Percentiles rank a stretch among this genome's conserved stretches.
Evolutionary conservation across 2,329 filamentous ascomycete species (phyloP).

Genomic region (Didymella pinodella): DNA sequence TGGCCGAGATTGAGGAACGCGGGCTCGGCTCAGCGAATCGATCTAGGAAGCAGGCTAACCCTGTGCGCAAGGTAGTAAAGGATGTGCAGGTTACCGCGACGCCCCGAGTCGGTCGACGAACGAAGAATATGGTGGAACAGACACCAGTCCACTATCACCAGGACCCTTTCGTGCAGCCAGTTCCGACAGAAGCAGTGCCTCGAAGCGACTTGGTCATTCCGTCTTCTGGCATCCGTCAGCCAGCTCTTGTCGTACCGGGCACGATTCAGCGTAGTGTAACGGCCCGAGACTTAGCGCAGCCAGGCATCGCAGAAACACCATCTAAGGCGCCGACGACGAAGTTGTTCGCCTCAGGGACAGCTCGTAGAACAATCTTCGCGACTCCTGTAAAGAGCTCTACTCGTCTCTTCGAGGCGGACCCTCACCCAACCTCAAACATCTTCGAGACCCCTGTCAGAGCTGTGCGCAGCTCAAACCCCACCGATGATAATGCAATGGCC

Average conservation of each 20-base stretch:
- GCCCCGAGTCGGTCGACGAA: constrained; percentile 48
- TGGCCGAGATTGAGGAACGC: constrained; percentile 71
- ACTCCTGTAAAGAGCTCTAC: constrained; percentile 40
- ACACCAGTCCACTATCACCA: constrained; percentile 40
- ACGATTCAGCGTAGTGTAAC: constrained; percentile 41
- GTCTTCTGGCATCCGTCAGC: constrained; percentile 50
- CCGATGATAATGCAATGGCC: constrained; percentile 14
- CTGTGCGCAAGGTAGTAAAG: constrained; percentile 41
- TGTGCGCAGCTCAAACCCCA: constrained; percentile 24
- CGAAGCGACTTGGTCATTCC: constrained; percentile 50
- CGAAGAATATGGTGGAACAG: constrained; percentile 43
- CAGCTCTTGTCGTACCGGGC: constrained; percentile 35
- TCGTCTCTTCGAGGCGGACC: constrained; percentile 15
- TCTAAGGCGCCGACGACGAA: constrained; percentile 50
- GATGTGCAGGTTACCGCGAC: constrained; percentile 55
- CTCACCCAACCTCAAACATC: constrained; percentile 17
- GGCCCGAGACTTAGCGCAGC: constrained; percentile 40
- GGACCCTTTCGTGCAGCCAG: constrained; percentile 34
- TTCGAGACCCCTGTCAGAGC: constrained; percentile 39
- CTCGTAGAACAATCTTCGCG: constrained; percentile 42
- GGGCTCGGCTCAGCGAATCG: constrained; percentile 35
- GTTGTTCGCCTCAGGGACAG: constrained; percentile 35
- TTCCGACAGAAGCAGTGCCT: constrained; percentile 27
- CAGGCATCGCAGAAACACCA: constrained; percentile 54
- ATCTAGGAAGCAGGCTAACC: constrained; percentile 39